phyloP scores from a whole-genome alignment of 345 rosid species.

The Eucalyptus decipiens region DNA sequence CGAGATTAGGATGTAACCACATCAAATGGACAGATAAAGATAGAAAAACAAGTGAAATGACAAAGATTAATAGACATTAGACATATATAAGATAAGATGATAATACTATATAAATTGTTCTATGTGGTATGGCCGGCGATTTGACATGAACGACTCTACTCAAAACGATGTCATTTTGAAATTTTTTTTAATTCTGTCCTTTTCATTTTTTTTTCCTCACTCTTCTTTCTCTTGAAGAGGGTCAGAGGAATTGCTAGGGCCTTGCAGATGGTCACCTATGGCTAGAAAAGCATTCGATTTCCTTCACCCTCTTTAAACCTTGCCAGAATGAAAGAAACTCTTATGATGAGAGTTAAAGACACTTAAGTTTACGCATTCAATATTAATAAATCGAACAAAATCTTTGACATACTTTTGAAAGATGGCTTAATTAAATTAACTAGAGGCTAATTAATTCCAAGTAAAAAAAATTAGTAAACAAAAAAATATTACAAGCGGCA shows the following conservation, averaged over 20 bases:
- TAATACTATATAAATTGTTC: rapidly evolving
- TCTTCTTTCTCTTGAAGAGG: neutral
- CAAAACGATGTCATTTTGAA: neutral
- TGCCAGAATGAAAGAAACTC: too few species aligned
- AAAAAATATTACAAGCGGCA: too few species aligned
- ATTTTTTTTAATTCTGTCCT: rapidly evolving
- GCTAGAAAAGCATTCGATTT: too few species aligned
- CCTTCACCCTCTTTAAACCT: too few species aligned
- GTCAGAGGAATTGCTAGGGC: rapidly evolving
- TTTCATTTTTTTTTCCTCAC: too few species aligned
- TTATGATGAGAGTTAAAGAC: too few species aligned
- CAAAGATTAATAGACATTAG: neutral
- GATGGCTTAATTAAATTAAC: too few species aligned
- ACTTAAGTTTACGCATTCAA: too few species aligned
- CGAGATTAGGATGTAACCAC: neutral
- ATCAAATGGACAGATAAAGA: neutral
- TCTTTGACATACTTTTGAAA: too few species aligned
- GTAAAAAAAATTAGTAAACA: too few species aligned
- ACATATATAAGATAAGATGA: neutral
- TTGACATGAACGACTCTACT: rapidly evolving
- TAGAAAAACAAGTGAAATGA: neutral
- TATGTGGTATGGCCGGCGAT: rapidly evolving
- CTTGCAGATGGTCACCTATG: neutral
- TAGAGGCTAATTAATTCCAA: too few species aligned
- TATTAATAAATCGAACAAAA: too few species aligned